Evolutionary conservation across 495 filamentous ascomycete genomes (phyloP), one percentile per base, ranked within the genome.

Genomic region (Astrothelium subdiscretum): DNA sequence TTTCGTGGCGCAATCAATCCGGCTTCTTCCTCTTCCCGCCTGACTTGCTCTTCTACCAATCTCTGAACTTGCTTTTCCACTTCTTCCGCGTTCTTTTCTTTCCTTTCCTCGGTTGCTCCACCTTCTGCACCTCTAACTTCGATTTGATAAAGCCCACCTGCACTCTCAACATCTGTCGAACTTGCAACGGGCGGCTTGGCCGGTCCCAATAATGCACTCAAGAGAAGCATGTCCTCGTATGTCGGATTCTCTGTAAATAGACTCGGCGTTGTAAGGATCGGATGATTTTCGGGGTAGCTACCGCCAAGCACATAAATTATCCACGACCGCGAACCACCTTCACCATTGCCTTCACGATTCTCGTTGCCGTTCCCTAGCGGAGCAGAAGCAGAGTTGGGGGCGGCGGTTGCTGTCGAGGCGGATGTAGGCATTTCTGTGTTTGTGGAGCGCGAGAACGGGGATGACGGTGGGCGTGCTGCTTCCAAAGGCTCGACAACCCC

Each of bases 301-400:
- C 87, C 87, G 54, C 87, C 87, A 57, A 90, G 84, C 12, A 90
- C 86, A 70, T 90, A 90, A 24, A 90, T 89, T 66, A 90, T 79
- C 87, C 87, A 90, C 70, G 84, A 89, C 69, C 87, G 77, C 61
- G 72, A 66, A 26, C 72, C 67, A 32, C 59, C 63, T 31, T 69
- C 67, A 44, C 43, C 67, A 38, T 22, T 66, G 54, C 62, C 65
- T 35, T 51, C 35, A 15, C 65, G 31, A n/a, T 61, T 43, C 12
- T 64, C 63, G 32, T 40, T 62, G 35, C 44, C 32, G 18, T 26
- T 63, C 63, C 35, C 64, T 20, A 58, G 51, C 15, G 24, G 48
- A 26, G 20, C 22, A 54, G 48, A 4, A 54, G 20, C 48, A 8
- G 48, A 4, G 29, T 26, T 29, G 20, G 48, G 20, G 2, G 48